Conservation (phyloP, 2,329 filamentous ascomycete species). For the Blastomyces gilchristii region DNA sequence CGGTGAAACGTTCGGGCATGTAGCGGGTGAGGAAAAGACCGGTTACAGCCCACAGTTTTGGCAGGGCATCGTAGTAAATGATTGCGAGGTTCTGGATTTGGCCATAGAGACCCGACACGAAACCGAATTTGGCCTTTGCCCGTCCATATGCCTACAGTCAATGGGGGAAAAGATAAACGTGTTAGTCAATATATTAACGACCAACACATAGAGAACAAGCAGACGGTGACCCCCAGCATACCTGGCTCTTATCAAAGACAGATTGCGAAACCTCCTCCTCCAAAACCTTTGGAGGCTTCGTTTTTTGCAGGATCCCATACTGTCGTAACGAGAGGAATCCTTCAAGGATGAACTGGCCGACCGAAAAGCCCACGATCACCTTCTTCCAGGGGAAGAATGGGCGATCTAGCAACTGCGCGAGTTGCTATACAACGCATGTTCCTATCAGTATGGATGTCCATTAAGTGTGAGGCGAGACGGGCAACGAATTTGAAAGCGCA, state of each 20-base stretch:
- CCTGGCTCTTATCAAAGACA: conserved; percentile 88
- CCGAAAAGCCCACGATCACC: conserved; percentile 85
- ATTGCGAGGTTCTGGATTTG: conserved; percentile 82
- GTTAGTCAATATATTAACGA: neutral
- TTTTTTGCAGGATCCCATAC: conserved; percentile 73
- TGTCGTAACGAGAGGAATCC: conserved; percentile 81
- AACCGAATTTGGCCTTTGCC: conserved; percentile 83
- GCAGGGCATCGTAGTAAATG: conserved; percentile 82
- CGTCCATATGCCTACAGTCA: conserved; percentile 66
- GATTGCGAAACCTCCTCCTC: conserved; percentile 78
- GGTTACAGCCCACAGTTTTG: conserved; percentile 77
- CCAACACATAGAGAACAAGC: neutral
- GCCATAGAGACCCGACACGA: conserved; percentile 69
- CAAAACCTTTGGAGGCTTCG: conserved; percentile 72
- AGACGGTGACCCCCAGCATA: conserved; percentile 23
- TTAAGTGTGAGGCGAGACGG: neutral
- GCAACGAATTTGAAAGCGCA: conserved; percentile 14
- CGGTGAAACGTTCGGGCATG: conserved; percentile 62
- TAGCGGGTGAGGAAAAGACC: conserved; percentile 64
- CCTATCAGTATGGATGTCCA: neutral
- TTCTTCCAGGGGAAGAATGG: conserved; percentile 96
- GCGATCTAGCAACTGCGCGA: conserved; percentile 78
- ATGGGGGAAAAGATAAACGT: neutral
- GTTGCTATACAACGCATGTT: conserved; percentile 38
- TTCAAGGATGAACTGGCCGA: conserved; percentile 86